Conservation (phyloP, 192 early-diverging fungal genomes). For the Backusella parvicylindrica region DNA sequence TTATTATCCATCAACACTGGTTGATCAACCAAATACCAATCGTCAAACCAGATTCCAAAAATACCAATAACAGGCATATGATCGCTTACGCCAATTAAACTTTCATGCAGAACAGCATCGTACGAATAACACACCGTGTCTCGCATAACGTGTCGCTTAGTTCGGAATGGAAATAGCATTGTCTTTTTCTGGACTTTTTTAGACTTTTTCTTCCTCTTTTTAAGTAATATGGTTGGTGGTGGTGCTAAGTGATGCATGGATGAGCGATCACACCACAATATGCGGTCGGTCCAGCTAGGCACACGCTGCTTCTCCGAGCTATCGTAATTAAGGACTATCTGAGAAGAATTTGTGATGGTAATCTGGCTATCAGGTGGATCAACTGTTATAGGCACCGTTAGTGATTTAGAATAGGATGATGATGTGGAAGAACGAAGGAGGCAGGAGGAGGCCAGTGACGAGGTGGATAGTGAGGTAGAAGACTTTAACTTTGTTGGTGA, state of each 20-base stretch:
- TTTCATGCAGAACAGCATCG: slow-evolving; percentile 28
- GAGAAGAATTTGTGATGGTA: neutral
- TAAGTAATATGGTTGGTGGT: neutral
- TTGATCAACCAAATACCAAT: neutral
- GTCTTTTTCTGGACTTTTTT: neutral
- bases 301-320: slow-evolving; percentile 42
- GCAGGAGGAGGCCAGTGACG: neutral
- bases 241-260: neutral
- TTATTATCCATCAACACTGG: neutral
- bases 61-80: slow-evolving; percentile 50
- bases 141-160: neutral
- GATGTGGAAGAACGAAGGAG: neutral
- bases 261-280: slow-evolving; percentile 33
- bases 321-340: slow-evolving; percentile 29
- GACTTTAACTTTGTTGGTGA: neutral
- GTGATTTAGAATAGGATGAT: neutral
- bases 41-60: slow-evolving; percentile 46
- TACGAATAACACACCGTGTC: slow-evolving; percentile 19
- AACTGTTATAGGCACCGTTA: neutral
- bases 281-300: slow-evolving; percentile 51
- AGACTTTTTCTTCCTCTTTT: neutral
- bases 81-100: slow-evolving; percentile 38
- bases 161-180: neutral
- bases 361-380: neutral
- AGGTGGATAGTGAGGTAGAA: neutral